These are phyloP conservation scores for Podila epigama DNA, from an alignment of 192 early-diverging fungal species.

Conservation along the genomic window DNA sequence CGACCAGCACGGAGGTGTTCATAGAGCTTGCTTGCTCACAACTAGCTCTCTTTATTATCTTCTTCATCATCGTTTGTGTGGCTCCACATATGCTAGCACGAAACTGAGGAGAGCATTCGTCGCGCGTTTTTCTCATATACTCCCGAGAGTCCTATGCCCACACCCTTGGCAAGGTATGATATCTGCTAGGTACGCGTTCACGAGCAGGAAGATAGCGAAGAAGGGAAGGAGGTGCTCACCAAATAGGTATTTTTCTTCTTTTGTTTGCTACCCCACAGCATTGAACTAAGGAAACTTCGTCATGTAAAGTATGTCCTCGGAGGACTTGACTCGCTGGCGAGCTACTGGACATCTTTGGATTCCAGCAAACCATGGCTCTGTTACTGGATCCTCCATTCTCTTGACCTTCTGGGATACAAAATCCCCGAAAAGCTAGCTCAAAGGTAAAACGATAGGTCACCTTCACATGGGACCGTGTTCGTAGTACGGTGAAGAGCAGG, in stretches of 20 bases:
- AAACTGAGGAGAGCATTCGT: conserved; percentile 31
- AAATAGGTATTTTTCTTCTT: neutral
- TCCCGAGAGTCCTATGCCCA: conserved; percentile 23
- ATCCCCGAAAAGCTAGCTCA: conserved; percentile 57
- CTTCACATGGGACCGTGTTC: neutral
- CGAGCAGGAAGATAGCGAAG: neutral
- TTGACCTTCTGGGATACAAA: conserved; percentile 74
- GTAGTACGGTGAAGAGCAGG: no score
- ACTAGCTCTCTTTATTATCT: neutral
- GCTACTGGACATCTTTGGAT: conserved; percentile 58
- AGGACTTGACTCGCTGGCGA: conserved; percentile 10
- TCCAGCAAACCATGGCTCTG: conserved; percentile 91
- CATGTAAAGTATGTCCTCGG: conserved; percentile 33
- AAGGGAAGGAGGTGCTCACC: no score
- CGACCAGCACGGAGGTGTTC: neutral
- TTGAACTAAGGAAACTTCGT: conserved; percentile 28
- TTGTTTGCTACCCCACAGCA: neutral
- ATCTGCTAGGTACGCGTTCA: neutral
- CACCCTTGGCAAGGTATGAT: conserved; percentile 18
- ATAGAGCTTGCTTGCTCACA: no score
- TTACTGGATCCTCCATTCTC: conserved; percentile 89
- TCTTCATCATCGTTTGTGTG: neutral
- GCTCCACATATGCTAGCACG: conserved; percentile 7
- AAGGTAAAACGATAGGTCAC: conserved; percentile 43
- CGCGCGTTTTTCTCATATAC: conserved; percentile 24